Conservation (phyloP, 2,329 filamentous ascomycete species). For the Fusarium falciforme region DNA sequence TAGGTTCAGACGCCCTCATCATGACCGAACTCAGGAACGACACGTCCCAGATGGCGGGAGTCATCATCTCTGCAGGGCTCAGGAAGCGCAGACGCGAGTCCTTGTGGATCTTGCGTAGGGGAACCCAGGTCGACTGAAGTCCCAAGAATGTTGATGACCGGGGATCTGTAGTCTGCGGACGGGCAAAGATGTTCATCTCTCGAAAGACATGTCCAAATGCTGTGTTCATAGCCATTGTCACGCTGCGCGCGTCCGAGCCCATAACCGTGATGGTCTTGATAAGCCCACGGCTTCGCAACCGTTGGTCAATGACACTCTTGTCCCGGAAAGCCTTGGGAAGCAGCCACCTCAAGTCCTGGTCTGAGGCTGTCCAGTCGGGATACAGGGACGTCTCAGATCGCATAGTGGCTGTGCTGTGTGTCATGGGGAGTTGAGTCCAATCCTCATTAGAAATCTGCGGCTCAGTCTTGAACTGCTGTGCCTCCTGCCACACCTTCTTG, state of each 20-base stretch:
- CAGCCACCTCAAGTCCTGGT: conserved; percentile 69
- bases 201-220: conserved; percentile 70
- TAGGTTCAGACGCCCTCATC: conserved; percentile 76
- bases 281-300: conserved; percentile 80
- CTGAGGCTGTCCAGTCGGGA: conserved; percentile 59
- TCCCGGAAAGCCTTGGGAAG: conserved; percentile 75
- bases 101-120: conserved; percentile 80
- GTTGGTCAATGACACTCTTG: conserved; percentile 71
- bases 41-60: conserved; percentile 76
- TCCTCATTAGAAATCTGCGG: conserved; percentile 56
- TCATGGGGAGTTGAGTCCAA: conserved; percentile 67
- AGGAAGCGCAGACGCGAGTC: conserved; percentile 79
- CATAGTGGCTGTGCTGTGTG: conserved; percentile 55
- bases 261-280: conserved; percentile 72
- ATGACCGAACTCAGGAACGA: conserved; percentile 77
- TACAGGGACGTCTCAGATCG: conserved; percentile 62
- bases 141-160: conserved; percentile 64
- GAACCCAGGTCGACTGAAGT: conserved; percentile 77
- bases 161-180: conserved; percentile 42
- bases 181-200: conserved; percentile 54
- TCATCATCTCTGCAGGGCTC: conserved; percentile 77
- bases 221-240: conserved; percentile 70
- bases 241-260: conserved; percentile 73
- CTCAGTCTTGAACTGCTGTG: conserved; percentile 59
- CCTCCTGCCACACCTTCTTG: conserved; percentile 65